Conservation (phyloP, 2,329 filamentous ascomycete genomes). For the Xylaria polymorpha region DNA sequence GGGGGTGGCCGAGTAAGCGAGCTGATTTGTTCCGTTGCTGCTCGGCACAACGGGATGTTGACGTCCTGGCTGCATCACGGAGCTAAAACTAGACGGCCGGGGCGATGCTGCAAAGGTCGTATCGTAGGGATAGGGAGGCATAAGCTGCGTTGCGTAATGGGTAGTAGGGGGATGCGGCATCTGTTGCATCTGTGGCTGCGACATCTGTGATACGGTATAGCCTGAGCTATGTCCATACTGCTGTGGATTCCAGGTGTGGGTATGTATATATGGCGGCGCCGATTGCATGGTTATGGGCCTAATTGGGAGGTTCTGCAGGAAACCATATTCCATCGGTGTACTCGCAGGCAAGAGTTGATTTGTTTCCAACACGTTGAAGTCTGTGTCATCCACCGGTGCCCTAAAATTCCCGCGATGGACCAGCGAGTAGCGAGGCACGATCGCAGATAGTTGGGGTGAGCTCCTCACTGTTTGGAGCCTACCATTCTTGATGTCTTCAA, state of each 20-base stretch:
- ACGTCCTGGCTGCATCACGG: constrained; percentile 11
- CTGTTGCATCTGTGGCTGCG: constrained; percentile 26
- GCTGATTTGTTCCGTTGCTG: constrained; percentile 24
- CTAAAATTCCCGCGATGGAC: constrained; percentile 74
- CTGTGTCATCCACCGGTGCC: constrained; percentile 68
- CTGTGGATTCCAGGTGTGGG: constrained; percentile 26
- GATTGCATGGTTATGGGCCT: constrained; percentile 43
- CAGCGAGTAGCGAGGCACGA: constrained; percentile 68
- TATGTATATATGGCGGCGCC: constrained; percentile 2
- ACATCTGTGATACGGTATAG: constrained; percentile 29
- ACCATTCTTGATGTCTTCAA: constrained; percentile 75
- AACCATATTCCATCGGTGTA: not conserved
- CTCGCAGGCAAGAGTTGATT: not conserved
- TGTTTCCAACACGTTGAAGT: constrained; percentile 32
- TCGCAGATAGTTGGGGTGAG: constrained; percentile 60
- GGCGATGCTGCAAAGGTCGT: not conserved
- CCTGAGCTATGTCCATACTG: constrained; percentile 13
- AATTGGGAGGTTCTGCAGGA: too few species aligned
- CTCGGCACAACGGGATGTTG: constrained; percentile 31
- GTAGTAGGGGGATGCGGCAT: constrained; percentile 29
- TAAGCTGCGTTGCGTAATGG: not conserved
- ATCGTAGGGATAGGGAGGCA: constrained; percentile 17
- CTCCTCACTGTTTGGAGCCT: constrained; percentile 67
- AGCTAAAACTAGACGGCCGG: not conserved
- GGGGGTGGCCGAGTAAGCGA: constrained; percentile 35